These are phyloP conservation scores for Pichia gijzeniarum DNA, from an alignment of 805 yeast genomes.

Conservation along the genomic window DNA sequence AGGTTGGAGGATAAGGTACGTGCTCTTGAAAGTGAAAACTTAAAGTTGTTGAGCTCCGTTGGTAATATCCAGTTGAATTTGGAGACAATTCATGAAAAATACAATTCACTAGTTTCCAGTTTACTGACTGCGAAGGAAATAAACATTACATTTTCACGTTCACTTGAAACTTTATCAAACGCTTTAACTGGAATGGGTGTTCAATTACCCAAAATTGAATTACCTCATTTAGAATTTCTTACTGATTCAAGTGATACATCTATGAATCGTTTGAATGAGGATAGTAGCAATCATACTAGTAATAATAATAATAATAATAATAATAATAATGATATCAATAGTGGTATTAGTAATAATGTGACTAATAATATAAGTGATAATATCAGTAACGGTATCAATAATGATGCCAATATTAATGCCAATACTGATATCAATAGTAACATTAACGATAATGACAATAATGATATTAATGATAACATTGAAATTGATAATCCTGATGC, in stretches of 20 bases:
- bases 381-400: not conserved
- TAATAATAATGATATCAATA: no score
- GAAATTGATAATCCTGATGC: no score
- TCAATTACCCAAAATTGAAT: conserved; percentile 56
- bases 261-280: not conserved
- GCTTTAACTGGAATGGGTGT: conserved; percentile 54
- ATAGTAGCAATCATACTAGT: not conserved
- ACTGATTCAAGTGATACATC: no score
- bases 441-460: not conserved
- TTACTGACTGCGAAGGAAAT: conserved; percentile 48
- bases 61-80: conserved; percentile 32
- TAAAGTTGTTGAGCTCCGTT: conserved; percentile 27
- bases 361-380: not conserved
- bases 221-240: conserved; percentile 33
- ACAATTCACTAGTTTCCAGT: conserved; percentile 58
- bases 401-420: conserved; percentile 4
- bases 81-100: conserved; percentile 45
- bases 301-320: not conserved
- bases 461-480: not conserved
- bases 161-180: conserved; percentile 44
- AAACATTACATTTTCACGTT: conserved; percentile 50
- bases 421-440: conserved; percentile 13
- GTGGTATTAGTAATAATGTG: no score
- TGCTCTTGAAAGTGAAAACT: conserved; percentile 26
- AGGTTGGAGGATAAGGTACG: conserved; percentile 26